Base-by-base conservation (phyloP, 225 moss, liverwort and hornwort species). In the Neckera pumila region DNA sequence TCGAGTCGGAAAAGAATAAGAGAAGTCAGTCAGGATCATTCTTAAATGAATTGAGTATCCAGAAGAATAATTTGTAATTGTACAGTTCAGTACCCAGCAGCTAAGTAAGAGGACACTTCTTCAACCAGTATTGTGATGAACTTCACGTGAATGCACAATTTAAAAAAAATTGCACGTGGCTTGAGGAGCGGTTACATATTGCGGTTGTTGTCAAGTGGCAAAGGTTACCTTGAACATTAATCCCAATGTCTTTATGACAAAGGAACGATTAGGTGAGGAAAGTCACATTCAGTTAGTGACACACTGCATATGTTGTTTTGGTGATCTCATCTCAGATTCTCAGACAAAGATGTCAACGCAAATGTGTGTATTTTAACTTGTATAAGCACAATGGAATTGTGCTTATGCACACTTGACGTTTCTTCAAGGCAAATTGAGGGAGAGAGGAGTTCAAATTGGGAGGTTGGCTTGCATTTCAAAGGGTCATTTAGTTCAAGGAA, bases 311-410 rank as follows among this genome's bases (percentile, higher is more conserved):
- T 71, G 26, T 26, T 25, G 26, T 25, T 42, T 66, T 1, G 3
- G 5, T n/a, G 3, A 66, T n/a, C 11, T 66, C 20, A 10, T 36
- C 11, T n/a, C 2, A 66, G 0, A 66, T 5, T 36, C 11, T n/a
- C 2, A 66, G 0, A 66, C 3, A n/a, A 3, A 65, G 2, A 65
- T 36, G 36, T 19, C 3, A 66, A 19, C 4, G 0, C 16, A n/a
- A 6, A 66, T 36, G 66, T 66, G 36, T 36, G 11, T 20, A 66
- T 67, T 67, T 7, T 12, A n/a, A 21, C n/a, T 67, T n/a, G 21
- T 67, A n/a, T n/a, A n/a, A n/a, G 36, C n/a, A 36, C 19, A 66
- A 66, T 20, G 66, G 36, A 66, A 6, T 66, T 66, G 66, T 66
- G 20, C 8, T 66, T 66, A 66, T 19, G 21, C 21, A 21, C 20